These are phyloP conservation scores for Psidium friedrichsthalianum DNA, from an alignment of 345 rosid species.

Conservation along the genomic window DNA sequence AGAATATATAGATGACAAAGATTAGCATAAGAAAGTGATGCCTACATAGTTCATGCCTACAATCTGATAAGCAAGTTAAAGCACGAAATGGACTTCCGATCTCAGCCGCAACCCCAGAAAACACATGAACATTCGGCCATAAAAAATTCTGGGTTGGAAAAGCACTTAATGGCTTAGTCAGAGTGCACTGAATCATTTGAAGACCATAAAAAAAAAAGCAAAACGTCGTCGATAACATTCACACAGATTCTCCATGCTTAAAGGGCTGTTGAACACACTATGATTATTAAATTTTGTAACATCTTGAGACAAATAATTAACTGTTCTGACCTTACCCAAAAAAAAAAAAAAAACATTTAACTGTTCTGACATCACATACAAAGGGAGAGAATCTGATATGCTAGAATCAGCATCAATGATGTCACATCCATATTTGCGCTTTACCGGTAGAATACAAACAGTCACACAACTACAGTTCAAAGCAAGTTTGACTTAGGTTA, in stretches of 20 bases:
- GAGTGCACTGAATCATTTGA: neutral
- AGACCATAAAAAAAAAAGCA: neutral
- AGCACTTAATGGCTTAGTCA: neutral
- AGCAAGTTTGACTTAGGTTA: neutral
- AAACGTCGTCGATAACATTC: neutral
- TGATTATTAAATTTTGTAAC: neutral
- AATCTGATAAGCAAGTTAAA: neutral
- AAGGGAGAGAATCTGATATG: neutral
- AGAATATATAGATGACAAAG: neutral
- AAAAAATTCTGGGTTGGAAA: neutral
- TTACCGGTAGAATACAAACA: neutral
- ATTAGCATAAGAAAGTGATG: neutral
- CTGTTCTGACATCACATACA: neutral
- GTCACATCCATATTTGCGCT: neutral
- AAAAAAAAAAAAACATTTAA: too few species aligned
- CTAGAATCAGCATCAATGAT: neutral
- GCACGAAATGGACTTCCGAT: neutral
- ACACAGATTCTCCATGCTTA: neutral
- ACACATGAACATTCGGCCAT: neutral
- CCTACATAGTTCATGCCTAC: rapidly evolving
- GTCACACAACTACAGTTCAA: neutral
- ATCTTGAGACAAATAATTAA: neutral
- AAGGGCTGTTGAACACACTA: neutral
- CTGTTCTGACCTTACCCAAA: too few species aligned
- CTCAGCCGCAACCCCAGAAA: neutral